Evolutionary conservation across 176 grass and related monocot species (phyloP).

Genomic region (Themeda triandra): DNA sequence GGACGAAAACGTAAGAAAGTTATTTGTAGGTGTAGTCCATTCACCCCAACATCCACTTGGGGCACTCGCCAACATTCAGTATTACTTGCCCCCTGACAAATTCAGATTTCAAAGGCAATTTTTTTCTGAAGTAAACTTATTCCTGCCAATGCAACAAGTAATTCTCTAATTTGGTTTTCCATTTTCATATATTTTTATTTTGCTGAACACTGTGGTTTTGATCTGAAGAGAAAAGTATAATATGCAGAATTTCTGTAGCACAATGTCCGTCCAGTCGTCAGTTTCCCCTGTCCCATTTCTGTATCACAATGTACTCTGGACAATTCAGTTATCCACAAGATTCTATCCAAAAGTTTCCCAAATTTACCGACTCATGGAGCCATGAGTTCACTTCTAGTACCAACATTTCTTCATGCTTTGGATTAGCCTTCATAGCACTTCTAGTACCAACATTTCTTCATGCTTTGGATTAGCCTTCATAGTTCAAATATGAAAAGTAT

Average conservation of each 20-base stretch:
- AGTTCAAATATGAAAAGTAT: neutral
- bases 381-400: neutral
- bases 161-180: neutral
- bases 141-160: too few relatives aligned
- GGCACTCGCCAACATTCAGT: neutral
- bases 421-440: neutral
- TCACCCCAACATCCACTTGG: too few relatives aligned
- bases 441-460: neutral
- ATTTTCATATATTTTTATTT: neutral
- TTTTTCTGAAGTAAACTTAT: neutral
- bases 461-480: neutral
- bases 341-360: neutral
- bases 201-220: neutral
- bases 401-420: neutral
- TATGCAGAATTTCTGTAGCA: neutral
- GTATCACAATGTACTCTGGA: neutral
- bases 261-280: neutral
- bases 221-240: neutral
- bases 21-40: too few relatives aligned
- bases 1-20: too few relatives aligned
- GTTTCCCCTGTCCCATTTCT: neutral
- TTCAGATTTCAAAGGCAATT: conserved; percentile 18
- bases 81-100: neutral
- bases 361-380: neutral
- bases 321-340: neutral